phyloP scores from a whole-genome alignment of 768 basidiomycete genomes.

The Rhodotorula graminis region DNA sequence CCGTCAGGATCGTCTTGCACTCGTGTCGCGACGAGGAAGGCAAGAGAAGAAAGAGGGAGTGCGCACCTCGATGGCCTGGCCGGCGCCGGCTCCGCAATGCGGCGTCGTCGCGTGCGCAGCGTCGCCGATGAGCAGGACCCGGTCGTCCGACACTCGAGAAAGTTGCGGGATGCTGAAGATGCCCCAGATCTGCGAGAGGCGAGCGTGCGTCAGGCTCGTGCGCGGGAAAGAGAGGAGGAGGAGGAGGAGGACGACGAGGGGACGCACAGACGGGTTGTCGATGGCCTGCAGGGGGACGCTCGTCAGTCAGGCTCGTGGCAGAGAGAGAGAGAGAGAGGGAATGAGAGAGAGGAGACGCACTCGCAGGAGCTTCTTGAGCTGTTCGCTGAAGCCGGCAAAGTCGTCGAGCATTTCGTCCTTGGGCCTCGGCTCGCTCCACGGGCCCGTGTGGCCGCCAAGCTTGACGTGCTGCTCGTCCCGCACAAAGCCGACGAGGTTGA shows the following conservation, averaged over 20 bases:
- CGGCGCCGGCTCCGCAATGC: slow-evolving; percentile 54
- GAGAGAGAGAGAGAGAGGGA: not conserved
- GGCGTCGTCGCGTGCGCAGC: slow-evolving; percentile 54
- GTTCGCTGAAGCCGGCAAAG: slow-evolving; percentile 15
- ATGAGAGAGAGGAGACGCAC: slow-evolving; percentile 25
- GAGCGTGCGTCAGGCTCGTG: too few species aligned
- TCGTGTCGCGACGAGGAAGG: too few species aligned
- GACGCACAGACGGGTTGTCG: slow-evolving; percentile 40
- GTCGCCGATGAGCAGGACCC: slow-evolving; percentile 55
- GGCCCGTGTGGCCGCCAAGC: slow-evolving; percentile 35
- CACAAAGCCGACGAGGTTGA: slow-evolving; percentile 32
- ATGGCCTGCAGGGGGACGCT: slow-evolving; percentile 44
- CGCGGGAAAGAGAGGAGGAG: too few species aligned
- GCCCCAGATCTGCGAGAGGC: slow-evolving; percentile 43
- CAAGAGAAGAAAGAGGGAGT: not conserved
- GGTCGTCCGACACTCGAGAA: slow-evolving; percentile 35
- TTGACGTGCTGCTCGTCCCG: slow-evolving; percentile 26
- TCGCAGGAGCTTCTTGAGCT: slow-evolving; percentile 8
- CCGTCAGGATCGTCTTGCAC: too few species aligned
- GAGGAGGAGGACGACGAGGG: too few species aligned
- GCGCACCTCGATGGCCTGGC: slow-evolving; percentile 52
- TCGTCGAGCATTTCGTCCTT: slow-evolving; percentile 33
- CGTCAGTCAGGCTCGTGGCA: not conserved
- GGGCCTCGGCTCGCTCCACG: slow-evolving; percentile 9
- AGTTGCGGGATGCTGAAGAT: slow-evolving; percentile 49